Conservation (phyloP, 177 flowering plant genomes). For the Vitis hybrid region DNA sequence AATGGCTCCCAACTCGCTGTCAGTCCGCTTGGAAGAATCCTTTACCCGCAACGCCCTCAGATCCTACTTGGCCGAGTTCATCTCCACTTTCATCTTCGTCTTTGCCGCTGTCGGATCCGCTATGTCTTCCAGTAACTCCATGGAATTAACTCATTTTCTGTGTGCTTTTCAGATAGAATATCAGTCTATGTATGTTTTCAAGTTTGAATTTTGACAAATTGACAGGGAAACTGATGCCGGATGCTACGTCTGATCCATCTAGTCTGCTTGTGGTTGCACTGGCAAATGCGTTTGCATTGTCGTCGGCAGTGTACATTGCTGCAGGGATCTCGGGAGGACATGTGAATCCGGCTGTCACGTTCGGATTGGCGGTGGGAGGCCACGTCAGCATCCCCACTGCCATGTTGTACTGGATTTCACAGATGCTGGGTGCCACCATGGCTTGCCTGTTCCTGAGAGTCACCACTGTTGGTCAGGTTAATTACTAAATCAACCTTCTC, state of each 20-base stretch:
- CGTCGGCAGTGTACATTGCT: constrained; percentile 57
- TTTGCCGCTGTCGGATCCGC: constrained; percentile 48
- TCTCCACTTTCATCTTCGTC: constrained; percentile 60
- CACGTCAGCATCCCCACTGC: constrained; percentile 63
- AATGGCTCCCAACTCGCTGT: constrained; percentile 23
- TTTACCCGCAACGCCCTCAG: constrained; percentile 41
- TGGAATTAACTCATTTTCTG: not conserved
- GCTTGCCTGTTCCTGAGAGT: constrained; percentile 64
- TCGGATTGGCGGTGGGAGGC: constrained; percentile 74
- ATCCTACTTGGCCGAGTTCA: constrained; percentile 58
- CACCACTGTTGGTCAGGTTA: constrained; percentile 50
- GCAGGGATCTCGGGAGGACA: constrained; percentile 71
- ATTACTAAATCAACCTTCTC: not conserved
- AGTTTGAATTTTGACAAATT: constrained; percentile 5
- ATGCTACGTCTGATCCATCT: constrained; percentile 41
- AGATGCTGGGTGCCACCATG: constrained; percentile 60
- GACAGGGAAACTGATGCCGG: constrained; percentile 44
- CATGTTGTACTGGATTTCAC: constrained; percentile 71
- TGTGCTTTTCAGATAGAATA: too few relatives aligned
- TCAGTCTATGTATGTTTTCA: not conserved
- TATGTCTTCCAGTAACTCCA: constrained; percentile 53
- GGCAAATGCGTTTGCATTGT: constrained; percentile 61
- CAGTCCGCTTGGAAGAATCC: constrained; percentile 23
- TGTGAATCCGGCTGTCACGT: constrained; percentile 88
- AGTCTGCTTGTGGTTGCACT: constrained; percentile 51